Evolutionary conservation across 176 grass and related monocot species (phyloP).

Genomic region (Zoysia japonica): DNA sequence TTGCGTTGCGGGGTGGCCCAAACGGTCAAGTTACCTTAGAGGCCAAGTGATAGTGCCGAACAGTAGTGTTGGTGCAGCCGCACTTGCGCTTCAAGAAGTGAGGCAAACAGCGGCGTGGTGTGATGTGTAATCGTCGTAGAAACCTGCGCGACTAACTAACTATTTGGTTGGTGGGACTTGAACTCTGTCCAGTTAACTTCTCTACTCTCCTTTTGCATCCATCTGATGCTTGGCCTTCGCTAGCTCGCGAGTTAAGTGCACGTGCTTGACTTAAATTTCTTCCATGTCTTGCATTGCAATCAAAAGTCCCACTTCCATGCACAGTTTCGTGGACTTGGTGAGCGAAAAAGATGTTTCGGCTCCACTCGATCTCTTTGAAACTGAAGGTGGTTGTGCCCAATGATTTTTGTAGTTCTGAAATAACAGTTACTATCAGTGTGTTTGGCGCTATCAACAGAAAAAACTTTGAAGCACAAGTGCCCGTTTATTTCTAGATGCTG

Average conservation of each 20-base stretch:
- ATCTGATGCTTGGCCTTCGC: background rate
- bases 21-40: too few relatives aligned
- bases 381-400: background rate
- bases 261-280: background rate
- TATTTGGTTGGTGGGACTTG: background rate
- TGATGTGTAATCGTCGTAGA: background rate
- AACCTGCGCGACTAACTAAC: background rate
- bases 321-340: slow-evolving; percentile 7
- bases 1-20: too few relatives aligned
- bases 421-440: background rate
- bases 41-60: too few relatives aligned
- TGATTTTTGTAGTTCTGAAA: background rate
- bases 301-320: background rate
- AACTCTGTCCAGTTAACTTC: background rate
- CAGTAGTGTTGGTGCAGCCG: too few relatives aligned
- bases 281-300: slow-evolving; percentile 23
- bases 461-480: background rate
- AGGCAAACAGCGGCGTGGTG: background rate
- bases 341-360: background rate
- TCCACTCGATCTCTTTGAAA: background rate
- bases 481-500: background rate
- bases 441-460: background rate
- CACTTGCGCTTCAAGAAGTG: background rate
- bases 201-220: background rate
- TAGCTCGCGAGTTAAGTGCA: background rate